These are phyloP conservation scores for Pythium coloratum DNA, from an alignment of 352 stramenopile genomes.

Conservation along the genomic window DNA sequence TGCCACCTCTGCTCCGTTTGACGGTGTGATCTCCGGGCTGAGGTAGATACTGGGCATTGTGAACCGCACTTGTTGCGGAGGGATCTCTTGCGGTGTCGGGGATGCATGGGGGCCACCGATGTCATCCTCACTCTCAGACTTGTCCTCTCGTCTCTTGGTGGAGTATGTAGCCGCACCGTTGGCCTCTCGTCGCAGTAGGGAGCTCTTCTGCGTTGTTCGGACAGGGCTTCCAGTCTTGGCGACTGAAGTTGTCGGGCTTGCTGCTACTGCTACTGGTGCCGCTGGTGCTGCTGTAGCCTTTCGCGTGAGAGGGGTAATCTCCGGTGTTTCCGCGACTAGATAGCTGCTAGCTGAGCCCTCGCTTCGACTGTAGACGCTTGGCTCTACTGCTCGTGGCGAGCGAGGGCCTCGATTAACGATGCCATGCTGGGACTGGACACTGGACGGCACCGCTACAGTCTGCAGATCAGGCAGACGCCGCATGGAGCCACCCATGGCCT, in stretches of 20 bases:
- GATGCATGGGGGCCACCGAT: neutral
- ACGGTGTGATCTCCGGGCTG: constrained; percentile 33
- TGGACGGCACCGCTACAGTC: neutral
- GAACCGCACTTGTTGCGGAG: constrained; percentile 29
- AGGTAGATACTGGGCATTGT: constrained; percentile 45
- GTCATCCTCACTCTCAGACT: constrained; percentile 15
- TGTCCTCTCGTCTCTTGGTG: neutral
- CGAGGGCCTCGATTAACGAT: constrained; percentile 9
- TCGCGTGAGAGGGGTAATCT: neutral
- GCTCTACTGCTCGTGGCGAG: neutral
- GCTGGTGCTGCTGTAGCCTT: neutral
- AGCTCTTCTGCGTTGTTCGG: constrained; percentile 4
- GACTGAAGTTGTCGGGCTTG: neutral
- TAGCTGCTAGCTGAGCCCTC: neutral
- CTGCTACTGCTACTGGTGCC: neutral
- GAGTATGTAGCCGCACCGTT: neutral
- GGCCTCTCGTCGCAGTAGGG: constrained; percentile 8
- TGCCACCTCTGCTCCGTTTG: constrained; percentile 21
- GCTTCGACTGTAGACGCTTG: neutral
- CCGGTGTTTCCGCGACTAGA: neutral
- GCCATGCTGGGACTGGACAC: constrained; percentile 1
- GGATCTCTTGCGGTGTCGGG: constrained; percentile 1
- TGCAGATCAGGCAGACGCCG: constrained; percentile 26
- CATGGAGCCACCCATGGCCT: constrained; percentile 25
- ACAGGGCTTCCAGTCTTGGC: constrained; percentile 1